A percentile compares a stretch with the other conserved stretches of the same genome.
phyloP scores from a whole-genome alignment of 1,284 basidiomycete species.

The Spongiforma sp. region DNA sequence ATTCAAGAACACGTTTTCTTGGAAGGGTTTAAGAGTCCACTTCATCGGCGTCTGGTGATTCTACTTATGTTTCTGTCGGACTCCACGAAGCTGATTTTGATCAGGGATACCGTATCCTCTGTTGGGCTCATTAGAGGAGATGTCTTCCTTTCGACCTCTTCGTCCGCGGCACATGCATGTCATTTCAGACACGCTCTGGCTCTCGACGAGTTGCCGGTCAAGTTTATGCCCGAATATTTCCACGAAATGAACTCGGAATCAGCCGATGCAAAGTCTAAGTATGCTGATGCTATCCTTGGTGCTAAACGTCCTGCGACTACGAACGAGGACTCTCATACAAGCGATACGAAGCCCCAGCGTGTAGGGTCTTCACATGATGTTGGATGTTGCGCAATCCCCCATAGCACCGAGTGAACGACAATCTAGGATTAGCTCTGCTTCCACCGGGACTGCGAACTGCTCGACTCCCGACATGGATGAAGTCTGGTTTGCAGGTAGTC shows the following conservation, averaged over 20 bases:
- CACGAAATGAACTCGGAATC: conserved; percentile 8
- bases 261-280: neutral
- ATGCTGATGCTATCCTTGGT: neutral
- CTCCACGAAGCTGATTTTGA: neutral
- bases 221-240: conserved; percentile 44
- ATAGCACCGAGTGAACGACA: no score
- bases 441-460: no score
- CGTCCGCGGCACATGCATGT: conserved; percentile 30
- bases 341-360: no score
- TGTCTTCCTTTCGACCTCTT: conserved; percentile 19
- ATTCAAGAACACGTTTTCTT: neutral
- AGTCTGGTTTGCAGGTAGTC: conserved; percentile 40
- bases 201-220: conserved; percentile 41
- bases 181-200: conserved; percentile 43
- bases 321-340: no score
- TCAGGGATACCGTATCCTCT: conserved; percentile 46
- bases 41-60: conserved; percentile 42
- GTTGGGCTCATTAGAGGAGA: conserved; percentile 28
- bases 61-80: neutral
- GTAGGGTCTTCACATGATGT: no score
- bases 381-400: no score
- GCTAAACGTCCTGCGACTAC: neutral
- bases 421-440: no score
- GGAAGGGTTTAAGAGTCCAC: conserved; percentile 30
- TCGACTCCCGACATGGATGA: conserved; percentile 29